Base-by-base conservation (phyloP, 768 basidiomycete genomes). In the Vishniacozyma victoriae region DNA sequence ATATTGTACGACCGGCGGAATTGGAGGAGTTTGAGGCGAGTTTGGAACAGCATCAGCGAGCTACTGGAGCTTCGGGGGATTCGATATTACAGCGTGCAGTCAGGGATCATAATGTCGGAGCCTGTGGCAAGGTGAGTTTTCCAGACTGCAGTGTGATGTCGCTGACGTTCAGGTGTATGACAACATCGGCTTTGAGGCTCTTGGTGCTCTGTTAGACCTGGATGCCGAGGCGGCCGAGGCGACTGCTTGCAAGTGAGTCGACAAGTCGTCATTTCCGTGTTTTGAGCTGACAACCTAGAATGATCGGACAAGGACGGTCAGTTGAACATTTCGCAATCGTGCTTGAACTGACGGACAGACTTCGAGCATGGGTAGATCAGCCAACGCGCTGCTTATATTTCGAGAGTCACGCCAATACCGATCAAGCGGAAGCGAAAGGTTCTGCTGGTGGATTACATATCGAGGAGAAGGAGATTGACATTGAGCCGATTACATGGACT, bases 61-160 rank as follows among this genome's bases (percentile, higher is more conserved):
- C 95, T n/a, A 84, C 82, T 68, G 78, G 80, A 20, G 78, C 85
- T 35, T 93, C 91, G 1, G 93, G 95, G 3, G 84, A 88, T 5
- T 97, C 92, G 9, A 92, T 99, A 16, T 79, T 99, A 35, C 95
- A 97, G 70, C 82, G 92, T 38, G 95, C 95, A 5, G 91, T 99
- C 38, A 88, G 97, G 85, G 95, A 99, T 70, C 95, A 99, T 74
- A 99, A 99, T 71, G 78, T 99, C 9, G 80, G 96, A 53, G 90
- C 92, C 3, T 91, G 90, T 71, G 93, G 91, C 3, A 88, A 91
- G 63, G 90, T 71, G 40, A 35, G 64, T 52, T 18, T 20, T 18
- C 20, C 23, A 29, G 35, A 12, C 25, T 13, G 35, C 13, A n/a
- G 19, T 14, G 27, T 15, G 23, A 18, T 26, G 15, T 16, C 5